Conservation (phyloP, 345 rosid species). For the Euphorbia lathyris region DNA sequence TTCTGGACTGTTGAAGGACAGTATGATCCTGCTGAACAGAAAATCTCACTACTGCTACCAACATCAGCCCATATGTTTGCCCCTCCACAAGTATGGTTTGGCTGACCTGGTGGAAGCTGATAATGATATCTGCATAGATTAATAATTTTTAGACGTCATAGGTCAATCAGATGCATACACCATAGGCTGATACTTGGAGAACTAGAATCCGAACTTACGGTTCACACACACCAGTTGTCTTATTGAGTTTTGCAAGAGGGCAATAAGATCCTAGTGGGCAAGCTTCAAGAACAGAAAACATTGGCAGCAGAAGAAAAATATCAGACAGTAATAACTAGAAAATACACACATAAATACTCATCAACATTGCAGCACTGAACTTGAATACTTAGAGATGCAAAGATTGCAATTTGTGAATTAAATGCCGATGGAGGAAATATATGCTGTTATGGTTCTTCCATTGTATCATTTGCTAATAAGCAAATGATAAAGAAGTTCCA, state of each 20-base stretch:
- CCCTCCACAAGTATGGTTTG: conserved; percentile 88
- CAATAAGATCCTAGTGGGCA: conserved; percentile 70
- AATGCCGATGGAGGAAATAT: background rate
- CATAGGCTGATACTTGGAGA: conserved; percentile 3
- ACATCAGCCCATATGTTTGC: conserved; percentile 93
- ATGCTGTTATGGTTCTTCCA: background rate
- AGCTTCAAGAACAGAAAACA: conserved; percentile 41
- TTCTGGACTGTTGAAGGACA: conserved; percentile 64
- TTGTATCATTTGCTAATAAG: background rate
- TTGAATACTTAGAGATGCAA: conserved; percentile 2
- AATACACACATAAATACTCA: background rate
- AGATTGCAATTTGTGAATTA: background rate
- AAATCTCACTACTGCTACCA: conserved; percentile 56
- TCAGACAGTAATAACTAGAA: background rate
- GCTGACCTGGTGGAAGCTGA: conserved; percentile 67
- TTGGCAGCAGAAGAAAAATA: conserved; percentile 1
- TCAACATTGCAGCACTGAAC: background rate
- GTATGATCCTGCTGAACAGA: conserved; percentile 85
- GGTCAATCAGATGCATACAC: background rate
- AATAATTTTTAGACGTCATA: background rate
- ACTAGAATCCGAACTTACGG: conserved; percentile 47
- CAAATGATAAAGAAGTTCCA: background rate
- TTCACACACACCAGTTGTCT: conserved; percentile 51
- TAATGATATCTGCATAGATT: conserved; percentile 61
- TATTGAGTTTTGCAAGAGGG: conserved; percentile 52